A percentile compares a stretch with the other conserved stretches of the same genome.
Conservation (phyloP, 78 protist species). For the Bigelowiella natans region DNA sequence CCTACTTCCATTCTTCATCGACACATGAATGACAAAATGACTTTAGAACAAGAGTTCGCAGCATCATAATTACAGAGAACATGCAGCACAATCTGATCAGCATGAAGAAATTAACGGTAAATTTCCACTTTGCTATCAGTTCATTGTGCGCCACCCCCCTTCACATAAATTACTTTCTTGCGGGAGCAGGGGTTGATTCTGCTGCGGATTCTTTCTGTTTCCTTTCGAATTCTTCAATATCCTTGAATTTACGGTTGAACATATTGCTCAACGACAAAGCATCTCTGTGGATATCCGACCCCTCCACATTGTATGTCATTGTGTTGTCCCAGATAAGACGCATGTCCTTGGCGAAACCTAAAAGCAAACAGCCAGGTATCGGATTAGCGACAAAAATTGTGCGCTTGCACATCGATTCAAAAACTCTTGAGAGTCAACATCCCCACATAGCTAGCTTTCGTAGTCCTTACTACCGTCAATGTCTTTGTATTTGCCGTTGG, state of each 20-base stretch:
- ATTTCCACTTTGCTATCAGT: too few relatives aligned
- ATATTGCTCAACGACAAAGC: not conserved
- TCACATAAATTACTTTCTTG: not conserved
- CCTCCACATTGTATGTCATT: not conserved
- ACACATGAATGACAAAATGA: not conserved
- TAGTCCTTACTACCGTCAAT: not conserved
- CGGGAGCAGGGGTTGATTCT: not conserved
- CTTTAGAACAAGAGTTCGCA: too few relatives aligned
- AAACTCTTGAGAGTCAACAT: too few relatives aligned
- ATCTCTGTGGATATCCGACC: not conserved
- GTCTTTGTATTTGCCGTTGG: not conserved
- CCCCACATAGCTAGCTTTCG: not conserved
- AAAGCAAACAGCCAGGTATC: not conserved
- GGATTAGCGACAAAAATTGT: not conserved
- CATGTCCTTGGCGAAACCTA: not conserved
- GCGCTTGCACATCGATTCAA: not conserved
- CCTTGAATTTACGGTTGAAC: constrained; percentile 4
- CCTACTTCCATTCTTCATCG: not conserved
- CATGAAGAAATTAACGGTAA: too few relatives aligned
- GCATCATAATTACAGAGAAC: too few relatives aligned
- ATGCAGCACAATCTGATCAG: too few relatives aligned
- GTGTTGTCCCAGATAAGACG: not conserved
- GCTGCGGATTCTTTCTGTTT: not conserved
- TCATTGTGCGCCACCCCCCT: too few relatives aligned
- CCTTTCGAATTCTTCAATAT: not conserved